Evolutionary conservation across 1,284 basidiomycete genomes (phyloP).

Genomic region (Pseudozyma hubeiensis): DNA sequence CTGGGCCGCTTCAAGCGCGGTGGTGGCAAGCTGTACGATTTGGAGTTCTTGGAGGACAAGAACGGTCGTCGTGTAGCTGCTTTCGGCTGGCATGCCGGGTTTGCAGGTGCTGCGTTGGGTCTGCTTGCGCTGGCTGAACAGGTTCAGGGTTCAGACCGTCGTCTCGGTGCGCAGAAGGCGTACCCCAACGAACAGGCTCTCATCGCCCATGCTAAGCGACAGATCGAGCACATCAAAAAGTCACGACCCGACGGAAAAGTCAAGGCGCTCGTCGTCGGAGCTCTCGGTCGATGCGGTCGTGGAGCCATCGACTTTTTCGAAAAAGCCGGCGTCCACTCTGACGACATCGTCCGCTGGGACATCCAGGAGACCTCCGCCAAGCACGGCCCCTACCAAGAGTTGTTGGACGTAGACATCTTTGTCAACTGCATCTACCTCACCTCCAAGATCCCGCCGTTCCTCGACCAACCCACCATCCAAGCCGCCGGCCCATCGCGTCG

Average conservation of each 20-base stretch:
- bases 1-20: slow-evolving; percentile 89
- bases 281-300: slow-evolving; percentile 93
- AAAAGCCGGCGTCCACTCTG: slow-evolving; percentile 82
- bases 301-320: slow-evolving; percentile 94
- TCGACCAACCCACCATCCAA: slow-evolving; percentile 80
- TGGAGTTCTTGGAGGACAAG: slow-evolving; percentile 93
- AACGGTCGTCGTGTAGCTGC: slow-evolving; percentile 92
- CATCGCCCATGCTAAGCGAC: slow-evolving; percentile 71
- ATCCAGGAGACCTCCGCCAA: slow-evolving; percentile 90
- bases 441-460: slow-evolving; percentile 86
- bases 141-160: slow-evolving; percentile 37
- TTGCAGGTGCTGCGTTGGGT: slow-evolving; percentile 94
- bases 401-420: slow-evolving; percentile 96
- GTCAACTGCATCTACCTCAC: slow-evolving; percentile 99
- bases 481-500: slow-evolving; percentile 79
- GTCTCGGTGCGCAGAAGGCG: slow-evolving; percentile 80
- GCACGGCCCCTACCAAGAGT: slow-evolving; percentile 95
- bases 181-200: slow-evolving; percentile 73
- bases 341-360: slow-evolving; percentile 98
- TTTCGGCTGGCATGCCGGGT: slow-evolving; percentile 98
- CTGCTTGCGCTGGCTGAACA: slow-evolving; percentile 80
- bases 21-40: slow-evolving; percentile 89
- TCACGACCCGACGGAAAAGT: slow-evolving; percentile 75
- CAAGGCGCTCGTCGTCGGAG: slow-evolving; percentile 93
- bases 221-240: slow-evolving; percentile 73